Evolutionary conservation across 306 rosid genomes (phyloP), one percentile per base, ranked within the genome.

Genomic region (Lathyrus sativus): DNA sequence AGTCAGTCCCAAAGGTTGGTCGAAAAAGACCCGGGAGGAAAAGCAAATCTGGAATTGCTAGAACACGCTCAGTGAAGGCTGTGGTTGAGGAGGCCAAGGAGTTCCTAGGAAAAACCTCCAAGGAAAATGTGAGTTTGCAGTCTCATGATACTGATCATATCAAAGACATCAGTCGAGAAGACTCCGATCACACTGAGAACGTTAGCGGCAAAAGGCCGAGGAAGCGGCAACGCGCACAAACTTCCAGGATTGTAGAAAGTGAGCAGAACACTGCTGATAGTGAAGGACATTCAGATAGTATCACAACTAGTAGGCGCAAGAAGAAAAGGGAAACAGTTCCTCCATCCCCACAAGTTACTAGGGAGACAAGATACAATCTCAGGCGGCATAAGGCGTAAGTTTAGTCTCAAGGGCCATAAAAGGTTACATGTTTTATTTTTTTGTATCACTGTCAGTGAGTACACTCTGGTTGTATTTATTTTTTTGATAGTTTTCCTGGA

Each of bases 331-430:
- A 79, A 79, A 78, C 70, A 0, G 72, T 71, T 78, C 71, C 83
- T 72, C 65, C 87, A 28, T 38, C 84, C 3, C 74, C 78, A 59
- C 87, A 67, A 57, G 82, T 71, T 49, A 82, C 86, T 7, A 89
- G 90, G 37, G 89, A 78, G 80, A 86, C 51, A 66, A 81, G 96
- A 64, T 93, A 90, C 80, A 87, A 90, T 78, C 87, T 93, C 72
- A 93, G 99, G 78, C 85, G 69, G 38, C 95, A 76, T 65, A 85
- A 80, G 86, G 84, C 4, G 99, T 93, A 88, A 82, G 99, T 88
- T 69, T 55, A 48, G 75, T 75, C 44, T 64, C 65, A 67, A 58
- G 51, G 38, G 77, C 63, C 37, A 55, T 50, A 35, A 75, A 67
- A 60, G 26, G 43, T 49, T 50, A 41, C 41, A 39, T 42, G 55